Conservation (phyloP, 1,284 basidiomycete genomes). For the Porodaedalea pini region DNA sequence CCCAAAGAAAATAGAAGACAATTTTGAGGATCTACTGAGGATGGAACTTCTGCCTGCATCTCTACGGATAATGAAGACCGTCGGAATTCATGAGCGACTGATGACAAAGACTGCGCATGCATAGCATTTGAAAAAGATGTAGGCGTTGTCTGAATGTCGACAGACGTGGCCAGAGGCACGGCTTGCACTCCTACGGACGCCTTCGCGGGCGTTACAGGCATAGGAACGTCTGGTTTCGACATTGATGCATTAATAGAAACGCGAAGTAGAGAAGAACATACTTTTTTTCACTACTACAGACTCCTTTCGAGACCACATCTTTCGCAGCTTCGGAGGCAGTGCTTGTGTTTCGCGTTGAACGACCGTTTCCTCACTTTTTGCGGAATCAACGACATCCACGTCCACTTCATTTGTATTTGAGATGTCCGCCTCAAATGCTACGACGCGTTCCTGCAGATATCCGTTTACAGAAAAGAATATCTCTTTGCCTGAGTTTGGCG, state of each 20-base stretch:
- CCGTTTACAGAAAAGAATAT: conserved; percentile 14
- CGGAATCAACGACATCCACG: background rate
- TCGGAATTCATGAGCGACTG: background rate
- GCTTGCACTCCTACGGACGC: conserved; percentile 13
- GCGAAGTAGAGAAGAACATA: background rate
- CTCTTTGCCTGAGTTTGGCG: conserved; percentile 5
- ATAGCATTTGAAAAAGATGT: background rate
- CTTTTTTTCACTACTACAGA: background rate
- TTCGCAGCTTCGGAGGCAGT: conserved; percentile 19
- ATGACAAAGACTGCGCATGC: background rate
- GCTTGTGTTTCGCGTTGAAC: conserved; percentile 5
- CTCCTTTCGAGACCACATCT: conserved; percentile 11
- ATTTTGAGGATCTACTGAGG: background rate
- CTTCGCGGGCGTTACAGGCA: background rate
- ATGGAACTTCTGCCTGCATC: background rate
- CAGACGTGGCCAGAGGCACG: background rate
- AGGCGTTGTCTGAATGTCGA: background rate
- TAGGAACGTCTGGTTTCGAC: background rate
- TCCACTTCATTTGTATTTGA: conserved; percentile 1
- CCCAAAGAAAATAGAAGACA: background rate
- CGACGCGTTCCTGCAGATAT: conserved; percentile 13
- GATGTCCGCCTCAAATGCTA: conserved; percentile 18
- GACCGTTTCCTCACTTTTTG: conserved; percentile 10
- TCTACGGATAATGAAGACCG: background rate
- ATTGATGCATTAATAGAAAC: background rate